These are phyloP conservation scores for Colletotrichum australisinense DNA, from an alignment of 2,329 filamentous ascomycete genomes.

Conservation along the genomic window DNA sequence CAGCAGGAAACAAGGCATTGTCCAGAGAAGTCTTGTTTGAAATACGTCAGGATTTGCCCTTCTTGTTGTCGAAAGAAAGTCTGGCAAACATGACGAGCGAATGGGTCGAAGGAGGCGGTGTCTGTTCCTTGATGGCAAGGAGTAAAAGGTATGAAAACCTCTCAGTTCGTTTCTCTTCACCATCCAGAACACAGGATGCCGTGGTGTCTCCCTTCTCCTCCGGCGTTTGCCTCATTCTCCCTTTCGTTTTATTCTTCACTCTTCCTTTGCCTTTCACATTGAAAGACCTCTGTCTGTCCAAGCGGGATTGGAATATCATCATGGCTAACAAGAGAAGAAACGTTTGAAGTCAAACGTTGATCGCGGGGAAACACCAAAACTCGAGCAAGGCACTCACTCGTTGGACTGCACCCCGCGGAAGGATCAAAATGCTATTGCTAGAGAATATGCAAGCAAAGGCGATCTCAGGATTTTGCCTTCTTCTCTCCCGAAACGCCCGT, in stretches of 20 bases:
- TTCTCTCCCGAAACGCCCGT: not conserved
- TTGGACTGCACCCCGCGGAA: not conserved
- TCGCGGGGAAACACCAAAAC: not conserved
- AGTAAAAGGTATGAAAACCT: not conserved
- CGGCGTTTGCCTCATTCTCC: not conserved
- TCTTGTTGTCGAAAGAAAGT: not conserved
- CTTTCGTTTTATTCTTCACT: not conserved
- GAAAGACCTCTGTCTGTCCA: not conserved
- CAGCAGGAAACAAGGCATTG: not conserved
- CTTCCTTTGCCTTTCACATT: not conserved
- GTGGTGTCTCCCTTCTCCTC: not conserved
- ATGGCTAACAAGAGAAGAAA: not conserved
- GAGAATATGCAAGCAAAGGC: not conserved
- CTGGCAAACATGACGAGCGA: not conserved
- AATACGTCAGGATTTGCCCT: not conserved
- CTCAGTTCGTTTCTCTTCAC: not conserved
- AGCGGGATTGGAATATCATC: not conserved
- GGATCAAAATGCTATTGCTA: not conserved
- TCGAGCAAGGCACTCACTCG: not conserved
- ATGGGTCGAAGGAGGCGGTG: not conserved
- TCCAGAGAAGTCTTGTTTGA: not conserved
- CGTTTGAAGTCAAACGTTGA: not conserved
- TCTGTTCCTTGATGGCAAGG: not conserved
- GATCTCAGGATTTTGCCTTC: not conserved
- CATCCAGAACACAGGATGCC: not conserved